phyloP scores from a whole-genome alignment of 2,329 filamentous ascomycete genomes.

The Lasiodiplodia theobromae region DNA sequence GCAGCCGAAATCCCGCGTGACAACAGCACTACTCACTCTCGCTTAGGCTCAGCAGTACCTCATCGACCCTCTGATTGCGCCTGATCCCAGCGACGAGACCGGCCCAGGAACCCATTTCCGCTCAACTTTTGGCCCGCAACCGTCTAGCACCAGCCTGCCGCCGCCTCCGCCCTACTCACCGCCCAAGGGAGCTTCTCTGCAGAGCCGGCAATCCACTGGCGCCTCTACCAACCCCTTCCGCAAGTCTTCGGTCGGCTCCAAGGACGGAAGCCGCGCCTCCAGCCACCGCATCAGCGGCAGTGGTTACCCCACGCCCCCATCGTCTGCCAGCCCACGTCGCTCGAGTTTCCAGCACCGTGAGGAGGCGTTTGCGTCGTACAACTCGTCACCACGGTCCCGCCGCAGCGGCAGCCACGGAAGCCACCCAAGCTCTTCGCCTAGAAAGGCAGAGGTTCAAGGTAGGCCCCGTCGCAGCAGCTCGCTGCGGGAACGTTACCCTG shows the following conservation, averaged over 20 bases:
- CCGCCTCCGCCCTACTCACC: slow-evolving; percentile 16
- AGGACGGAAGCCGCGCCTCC: slow-evolving; percentile 39
- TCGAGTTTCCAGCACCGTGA: slow-evolving; percentile 45
- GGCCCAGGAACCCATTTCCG: slow-evolving; percentile 67
- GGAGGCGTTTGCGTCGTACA: slow-evolving; percentile 40
- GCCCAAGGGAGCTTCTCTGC: slow-evolving; percentile 37
- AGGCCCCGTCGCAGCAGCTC: slow-evolving; percentile 57
- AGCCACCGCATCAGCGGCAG: slow-evolving; percentile 39
- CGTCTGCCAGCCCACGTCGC: slow-evolving; percentile 61
- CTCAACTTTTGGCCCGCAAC: slow-evolving; percentile 35
- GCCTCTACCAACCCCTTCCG: slow-evolving; percentile 55
- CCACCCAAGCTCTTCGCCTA: slow-evolving; percentile 32
- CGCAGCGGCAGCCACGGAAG: slow-evolving; percentile 43
- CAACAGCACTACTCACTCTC: slow-evolving; percentile 3
- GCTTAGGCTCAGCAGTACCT: slow-evolving; percentile 69
- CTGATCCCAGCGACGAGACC: slow-evolving; percentile 72
- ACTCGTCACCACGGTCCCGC: slow-evolving; percentile 40
- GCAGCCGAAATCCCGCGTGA: neutral
- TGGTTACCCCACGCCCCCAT: slow-evolving; percentile 59
- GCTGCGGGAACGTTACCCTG: slow-evolving; percentile 66
- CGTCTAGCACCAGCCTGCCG: slow-evolving; percentile 32
- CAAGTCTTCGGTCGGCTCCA: slow-evolving; percentile 33
- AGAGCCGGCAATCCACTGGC: slow-evolving; percentile 45
- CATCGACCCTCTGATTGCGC: slow-evolving; percentile 72
- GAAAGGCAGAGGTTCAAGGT: slow-evolving; percentile 34